Evolutionary conservation across 1,284 basidiomycete genomes (phyloP), one percentile per base, ranked within the genome.

Genomic region (Leccinum subspadiceum): DNA sequence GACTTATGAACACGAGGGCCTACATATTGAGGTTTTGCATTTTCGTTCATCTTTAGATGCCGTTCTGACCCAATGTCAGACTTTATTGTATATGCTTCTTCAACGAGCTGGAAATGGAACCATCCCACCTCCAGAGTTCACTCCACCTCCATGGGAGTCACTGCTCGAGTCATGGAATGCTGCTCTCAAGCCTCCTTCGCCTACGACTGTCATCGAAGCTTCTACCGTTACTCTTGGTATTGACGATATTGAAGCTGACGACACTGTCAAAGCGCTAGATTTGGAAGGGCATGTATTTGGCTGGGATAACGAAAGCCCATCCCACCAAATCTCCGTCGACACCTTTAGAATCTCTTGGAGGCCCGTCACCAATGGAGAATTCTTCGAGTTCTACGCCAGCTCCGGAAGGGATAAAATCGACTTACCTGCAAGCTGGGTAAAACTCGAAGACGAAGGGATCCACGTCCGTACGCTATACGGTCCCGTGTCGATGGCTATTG

Each of bases 221-320:
- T 81, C 80, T 3, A 81, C 75, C 0, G 73, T 98, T 46, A 75
- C 75, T 2, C 73, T 98, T 1, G 96, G 96, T 0, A 94, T 96
- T 67, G 84, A 96, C 66, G 97, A 99, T 70, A 66, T 76, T 53
- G 96, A 98, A 73, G 75, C 72, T 0, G 81, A 89, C 8, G 96
- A 98, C 70, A 76, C 73, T 5, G 62, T 63, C 1, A 69, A 71
- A 12, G 68, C 68, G 7, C 62, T 65, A 5, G 73, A 83, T 53
- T 70, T 82, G 49, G 71, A 77, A 13, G 75, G 76, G 15, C 90
- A 96, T 69, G 87, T 90, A 63, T 95, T 93, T 70, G 97, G 96
- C 0, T 98, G 96, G 96, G 97, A 99, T 74, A 96, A 94, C 68
- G 96, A 99, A 78, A 81, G 89, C 68, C 94, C 95, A 1, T 77